A percentile compares a stretch with the other conserved stretches of the same genome.
Conservation (phyloP, 108 stramenopile genomes). For the Fragilariopsis cylindrus region DNA sequence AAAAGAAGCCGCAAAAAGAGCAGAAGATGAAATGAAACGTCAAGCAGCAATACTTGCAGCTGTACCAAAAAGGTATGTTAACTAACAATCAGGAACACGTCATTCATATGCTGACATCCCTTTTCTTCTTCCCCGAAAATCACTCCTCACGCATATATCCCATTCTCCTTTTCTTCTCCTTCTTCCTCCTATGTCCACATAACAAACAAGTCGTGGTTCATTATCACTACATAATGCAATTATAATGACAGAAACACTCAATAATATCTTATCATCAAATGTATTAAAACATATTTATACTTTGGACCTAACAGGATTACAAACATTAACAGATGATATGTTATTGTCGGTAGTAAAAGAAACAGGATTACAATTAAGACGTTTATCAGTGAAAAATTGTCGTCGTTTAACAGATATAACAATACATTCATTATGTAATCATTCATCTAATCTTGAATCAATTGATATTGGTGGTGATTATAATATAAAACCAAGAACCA, state of each 20-base stretch:
- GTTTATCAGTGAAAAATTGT: slow-evolving; percentile 76
- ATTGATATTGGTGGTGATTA: slow-evolving; percentile 78
- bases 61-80: neutral
- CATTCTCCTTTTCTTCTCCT: no score
- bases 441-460: slow-evolving; percentile 32
- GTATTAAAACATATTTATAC: slow-evolving; percentile 58
- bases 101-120: neutral
- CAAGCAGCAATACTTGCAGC: slow-evolving; percentile 7
- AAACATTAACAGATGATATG: slow-evolving; percentile 59
- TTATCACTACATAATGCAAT: slow-evolving; percentile 70
- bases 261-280: slow-evolving; percentile 55
- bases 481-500: slow-evolving; percentile 53
- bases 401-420: slow-evolving; percentile 61
- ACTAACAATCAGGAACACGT: no score
- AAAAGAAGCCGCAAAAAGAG: slow-evolving; percentile 4
- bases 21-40: neutral
- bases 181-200: no score
- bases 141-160: neutral
- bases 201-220: slow-evolving; percentile 31
- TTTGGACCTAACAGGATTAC: slow-evolving; percentile 70
- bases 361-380: slow-evolving; percentile 47
- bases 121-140: neutral
- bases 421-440: slow-evolving; percentile 27
- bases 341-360: slow-evolving; percentile 33
- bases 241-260: slow-evolving; percentile 52